phyloP scores from a whole-genome alignment of 1,284 basidiomycete genomes.

The Violaceomyces palustris region DNA sequence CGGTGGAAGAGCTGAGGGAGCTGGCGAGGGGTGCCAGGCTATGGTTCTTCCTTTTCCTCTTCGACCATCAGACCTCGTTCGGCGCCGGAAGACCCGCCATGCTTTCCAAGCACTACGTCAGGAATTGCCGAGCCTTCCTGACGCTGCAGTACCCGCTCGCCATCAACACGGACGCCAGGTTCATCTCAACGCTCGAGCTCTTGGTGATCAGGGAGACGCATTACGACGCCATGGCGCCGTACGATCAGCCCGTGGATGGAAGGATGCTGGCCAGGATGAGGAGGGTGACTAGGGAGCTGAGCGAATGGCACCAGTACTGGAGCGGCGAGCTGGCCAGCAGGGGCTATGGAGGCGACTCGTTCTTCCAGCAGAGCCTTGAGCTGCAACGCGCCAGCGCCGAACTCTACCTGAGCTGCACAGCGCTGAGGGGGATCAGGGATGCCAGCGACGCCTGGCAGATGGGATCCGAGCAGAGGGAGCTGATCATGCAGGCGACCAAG shows the following conservation, averaged over 20 bases:
- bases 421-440: conserved; percentile 63
- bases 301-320: conserved; percentile 84
- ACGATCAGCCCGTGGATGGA: conserved; percentile 79
- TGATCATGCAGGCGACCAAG: conserved; percentile 89
- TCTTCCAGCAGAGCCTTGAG: conserved; percentile 76
- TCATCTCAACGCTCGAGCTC: conserved; percentile 75
- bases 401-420: conserved; percentile 86
- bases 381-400: conserved; percentile 86
- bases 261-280: conserved; percentile 78
- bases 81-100: conserved; percentile 85
- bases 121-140: conserved; percentile 74
- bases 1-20: conserved; percentile 22
- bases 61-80: conserved; percentile 75
- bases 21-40: conserved; percentile 62
- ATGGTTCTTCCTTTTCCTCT: conserved; percentile 90
- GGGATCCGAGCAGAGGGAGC: conserved; percentile 83
- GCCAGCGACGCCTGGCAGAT: conserved; percentile 83
- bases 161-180: conserved; percentile 78
- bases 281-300: conserved; percentile 73
- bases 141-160: conserved; percentile 74
- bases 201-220: conserved; percentile 82
- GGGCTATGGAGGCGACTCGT: conserved; percentile 73
- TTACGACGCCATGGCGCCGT: conserved; percentile 75
- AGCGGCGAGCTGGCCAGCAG: conserved; percentile 69
- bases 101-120: conserved; percentile 72